phyloP scores from a whole-genome alignment of 768 basidiomycete species.

The Wakefieldia striispora region DNA sequence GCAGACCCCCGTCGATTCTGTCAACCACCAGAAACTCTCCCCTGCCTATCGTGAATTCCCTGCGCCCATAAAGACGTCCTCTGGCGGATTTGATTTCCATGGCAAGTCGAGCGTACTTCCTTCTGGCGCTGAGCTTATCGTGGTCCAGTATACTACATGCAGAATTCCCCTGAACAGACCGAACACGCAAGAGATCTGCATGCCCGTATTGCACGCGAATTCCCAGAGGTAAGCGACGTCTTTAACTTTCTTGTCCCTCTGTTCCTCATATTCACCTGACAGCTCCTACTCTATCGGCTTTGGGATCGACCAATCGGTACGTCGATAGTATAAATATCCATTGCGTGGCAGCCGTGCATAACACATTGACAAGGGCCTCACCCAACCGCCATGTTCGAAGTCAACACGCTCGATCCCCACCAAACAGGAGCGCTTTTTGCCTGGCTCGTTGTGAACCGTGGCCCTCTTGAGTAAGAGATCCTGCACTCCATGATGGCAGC shows the following conservation, averaged over 20 bases:
- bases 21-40: constrained; percentile 31
- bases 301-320: constrained; percentile 63
- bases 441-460: constrained; percentile 65
- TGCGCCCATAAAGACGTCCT: constrained; percentile 47
- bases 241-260: background rate
- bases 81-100: constrained; percentile 74
- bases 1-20: too few relatives aligned
- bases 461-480: constrained; percentile 65
- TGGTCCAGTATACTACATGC: constrained; percentile 61
- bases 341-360: background rate
- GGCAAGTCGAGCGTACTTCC: constrained; percentile 36
- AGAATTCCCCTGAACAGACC: constrained; percentile 38
- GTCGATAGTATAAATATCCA: constrained; percentile 12
- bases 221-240: constrained; percentile 54
- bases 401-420: constrained; percentile 64
- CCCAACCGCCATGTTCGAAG: constrained; percentile 70
- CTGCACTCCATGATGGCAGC: background rate
- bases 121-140: background rate
- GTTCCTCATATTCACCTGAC: background rate
- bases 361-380: constrained; percentile 50
- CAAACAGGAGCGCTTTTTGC: constrained; percentile 69
- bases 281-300: constrained; percentile 62
- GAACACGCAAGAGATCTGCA: constrained; percentile 55
- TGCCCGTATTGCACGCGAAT: constrained; percentile 58
- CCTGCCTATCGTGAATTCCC: constrained; percentile 54